Evolutionary conservation across 2,329 filamentous ascomycete species (phyloP), one percentile per base, ranked within the genome.

Genomic region (Ilyonectria destructans): DNA sequence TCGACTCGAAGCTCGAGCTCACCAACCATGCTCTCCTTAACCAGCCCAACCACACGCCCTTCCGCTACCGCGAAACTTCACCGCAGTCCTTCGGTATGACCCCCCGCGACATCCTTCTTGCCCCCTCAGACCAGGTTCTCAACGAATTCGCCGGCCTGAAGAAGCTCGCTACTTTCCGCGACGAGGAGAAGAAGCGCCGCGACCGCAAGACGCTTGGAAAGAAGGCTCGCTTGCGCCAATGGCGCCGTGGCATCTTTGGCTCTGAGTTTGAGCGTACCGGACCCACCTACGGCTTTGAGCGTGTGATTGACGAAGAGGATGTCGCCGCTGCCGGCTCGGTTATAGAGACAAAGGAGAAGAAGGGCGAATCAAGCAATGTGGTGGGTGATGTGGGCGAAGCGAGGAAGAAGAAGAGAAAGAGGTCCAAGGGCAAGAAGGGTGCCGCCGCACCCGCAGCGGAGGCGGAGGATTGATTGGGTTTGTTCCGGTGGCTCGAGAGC

Each of bases 31-130:
- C 90, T 58, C 87, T 89, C 60, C 88, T 88, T 51, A 85, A 84
- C 57, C 68, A 76, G 62, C 73, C 74, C 26, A 58, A 60, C 48
- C 65, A 71, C 31, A 72, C 74, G 17, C 70, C 75, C 72, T 99
- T 99, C 89, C 92, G 93, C 64, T 99, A 99, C 85, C 93, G 96
- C 77, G 95, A 98, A 79, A 97, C 96, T 2, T 97, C 94, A 0
- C 96, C 96, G 1, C 92, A 92, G 62, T 90, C 92, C 13, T 99
- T 97, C 79, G 96, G 96, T 66, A 90, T 99, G 77, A 97, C 94
- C 0, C 87, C 95, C 1, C 89, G 91, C 69, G 96, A 99, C 81
- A 98, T 99, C 75, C 88, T 99, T 37, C 87, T 92, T 79, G 94
- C 97, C 72, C 94, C 95, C 0, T 92, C 92, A 51, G 96, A 99